Evolutionary conservation across 768 basidiomycete species (phyloP).

Genomic region (Psilocybe azurescens): DNA sequence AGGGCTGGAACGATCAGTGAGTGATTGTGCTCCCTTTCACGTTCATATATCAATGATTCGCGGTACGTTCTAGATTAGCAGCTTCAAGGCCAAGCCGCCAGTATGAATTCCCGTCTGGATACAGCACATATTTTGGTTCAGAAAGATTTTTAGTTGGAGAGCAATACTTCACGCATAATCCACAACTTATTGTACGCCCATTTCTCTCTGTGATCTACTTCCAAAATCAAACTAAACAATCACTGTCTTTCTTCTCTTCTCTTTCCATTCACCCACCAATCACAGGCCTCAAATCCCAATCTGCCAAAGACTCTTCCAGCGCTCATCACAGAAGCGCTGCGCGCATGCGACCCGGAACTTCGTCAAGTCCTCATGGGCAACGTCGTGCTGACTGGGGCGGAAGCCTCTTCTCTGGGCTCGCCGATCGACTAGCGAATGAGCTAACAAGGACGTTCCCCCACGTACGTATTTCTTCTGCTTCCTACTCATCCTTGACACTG

Average conservation of each 20-base stretch:
- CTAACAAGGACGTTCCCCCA: slow-evolving; percentile 77
- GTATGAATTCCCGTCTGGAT: slow-evolving; percentile 98
- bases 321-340: slow-evolving; percentile 78
- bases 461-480: slow-evolving; percentile 49
- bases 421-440: slow-evolving; percentile 82
- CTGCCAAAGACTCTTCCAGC: slow-evolving; percentile 78
- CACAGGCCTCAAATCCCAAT: slow-evolving; percentile 59
- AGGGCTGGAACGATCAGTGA: slow-evolving; percentile 90
- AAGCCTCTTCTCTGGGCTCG: slow-evolving; percentile 83
- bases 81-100: slow-evolving; percentile 60
- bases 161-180: slow-evolving; percentile 82
- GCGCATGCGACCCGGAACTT: slow-evolving; percentile 89
- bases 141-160: slow-evolving; percentile 89
- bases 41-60: background rate
- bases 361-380: slow-evolving; percentile 91
- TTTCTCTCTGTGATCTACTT: slow-evolving; percentile 2
- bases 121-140: slow-evolving; percentile 78
- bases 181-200: slow-evolving; percentile 52
- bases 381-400: slow-evolving; percentile 97
- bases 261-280: too few species aligned
- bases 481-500: background rate
- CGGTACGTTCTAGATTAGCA: slow-evolving; percentile 52
- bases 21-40: slow-evolving; percentile 26
- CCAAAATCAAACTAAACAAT: slow-evolving; percentile 5
- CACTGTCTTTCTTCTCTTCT: background rate